Base-by-base conservation (phyloP, 2,329 filamentous ascomycete genomes). In the Phaeosphaeriaceae sp. region DNA sequence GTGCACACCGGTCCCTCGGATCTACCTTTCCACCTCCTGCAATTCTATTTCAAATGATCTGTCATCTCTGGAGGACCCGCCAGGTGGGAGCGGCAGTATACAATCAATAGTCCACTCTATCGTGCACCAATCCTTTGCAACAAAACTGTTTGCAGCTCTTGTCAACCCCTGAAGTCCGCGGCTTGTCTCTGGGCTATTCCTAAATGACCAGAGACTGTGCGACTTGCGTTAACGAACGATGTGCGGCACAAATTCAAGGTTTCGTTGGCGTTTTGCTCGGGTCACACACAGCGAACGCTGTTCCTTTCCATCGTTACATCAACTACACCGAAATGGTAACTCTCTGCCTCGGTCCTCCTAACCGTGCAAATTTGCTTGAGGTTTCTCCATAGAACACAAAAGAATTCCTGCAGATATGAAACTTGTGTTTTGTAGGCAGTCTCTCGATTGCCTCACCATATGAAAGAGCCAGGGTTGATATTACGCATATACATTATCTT, bases 251-350 rank as follows among this genome's bases (percentile, higher is more conserved):
- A 49, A 43, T 35, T 58, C 45, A 42, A 51, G 40, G 47, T 58
- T 42, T 53, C 56, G 58, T 57, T 58, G 52, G 55, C 53, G 42
- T 43, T 53, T 42, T 48, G 44, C 28, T 29, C 40, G 38, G 38
- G 68, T 70, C 50, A 26, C 56, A 71, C 69, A 66, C 20, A 48
- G 28, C 52, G 47, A 56, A 55, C 50, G 63, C 54, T 47, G 62
- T 65, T 62, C 54, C 63, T 56, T 60, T 63, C 52, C 45, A 54
- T 66, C 49, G 68, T 71, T 68, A 67, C 67, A 69, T 68, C 46
- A 54, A 58, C 65, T 70, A 66, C 65, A 54, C 69, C 63, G 52
- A 54, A 68, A 63, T 34, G 43, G 54, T 57, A 44, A 48, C 48
- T 48, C 36, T 56, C 59, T 63, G 63, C 66, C 57, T 66, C 60